phyloP scores from a whole-genome alignment of 1,284 basidiomycete species.

The Schizopora paradoxa region DNA sequence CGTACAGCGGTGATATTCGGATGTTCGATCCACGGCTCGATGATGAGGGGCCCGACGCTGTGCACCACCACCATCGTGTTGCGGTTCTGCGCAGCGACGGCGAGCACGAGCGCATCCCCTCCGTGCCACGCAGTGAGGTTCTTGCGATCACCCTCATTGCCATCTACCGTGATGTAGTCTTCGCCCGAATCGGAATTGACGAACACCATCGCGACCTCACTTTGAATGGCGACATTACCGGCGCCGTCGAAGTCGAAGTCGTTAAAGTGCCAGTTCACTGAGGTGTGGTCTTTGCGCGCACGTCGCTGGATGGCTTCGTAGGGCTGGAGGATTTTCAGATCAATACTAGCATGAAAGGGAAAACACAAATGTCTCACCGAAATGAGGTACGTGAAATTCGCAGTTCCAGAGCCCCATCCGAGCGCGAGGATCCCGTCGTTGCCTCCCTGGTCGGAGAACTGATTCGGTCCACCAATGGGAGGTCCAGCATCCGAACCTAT shows the following conservation, averaged over 20 bases:
- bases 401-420: conserved; percentile 73
- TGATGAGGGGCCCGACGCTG: conserved; percentile 66
- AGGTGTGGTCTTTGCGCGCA: conserved; percentile 56
- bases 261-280: conserved; percentile 53
- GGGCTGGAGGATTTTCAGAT: conserved; percentile 36
- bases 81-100: conserved; percentile 57
- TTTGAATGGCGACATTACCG: conserved; percentile 41
- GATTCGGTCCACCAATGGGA: conserved; percentile 64
- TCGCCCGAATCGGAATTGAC: conserved; percentile 74
- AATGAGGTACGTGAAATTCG: conserved; percentile 52
- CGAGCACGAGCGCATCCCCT: conserved; percentile 59
- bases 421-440: conserved; percentile 71
- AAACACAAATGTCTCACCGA: conserved; percentile 32
- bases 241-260: conserved; percentile 59
- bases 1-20: conserved; percentile 65
- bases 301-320: conserved; percentile 66
- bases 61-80: conserved; percentile 84
- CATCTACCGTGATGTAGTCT: conserved; percentile 70
- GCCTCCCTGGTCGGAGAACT: conserved; percentile 61
- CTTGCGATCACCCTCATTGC: conserved; percentile 72
- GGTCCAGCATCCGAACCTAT: conserved; percentile 67
- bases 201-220: conserved; percentile 69
- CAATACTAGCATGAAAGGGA: not conserved
- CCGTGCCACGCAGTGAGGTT: conserved; percentile 79
- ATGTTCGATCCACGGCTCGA: conserved; percentile 77